Percentiles rank a stretch among this genome's conserved stretches.
Evolutionary conservation across 2,329 filamentous ascomycete genomes (phyloP).

Genomic region (Penicillium sp.): DNA sequence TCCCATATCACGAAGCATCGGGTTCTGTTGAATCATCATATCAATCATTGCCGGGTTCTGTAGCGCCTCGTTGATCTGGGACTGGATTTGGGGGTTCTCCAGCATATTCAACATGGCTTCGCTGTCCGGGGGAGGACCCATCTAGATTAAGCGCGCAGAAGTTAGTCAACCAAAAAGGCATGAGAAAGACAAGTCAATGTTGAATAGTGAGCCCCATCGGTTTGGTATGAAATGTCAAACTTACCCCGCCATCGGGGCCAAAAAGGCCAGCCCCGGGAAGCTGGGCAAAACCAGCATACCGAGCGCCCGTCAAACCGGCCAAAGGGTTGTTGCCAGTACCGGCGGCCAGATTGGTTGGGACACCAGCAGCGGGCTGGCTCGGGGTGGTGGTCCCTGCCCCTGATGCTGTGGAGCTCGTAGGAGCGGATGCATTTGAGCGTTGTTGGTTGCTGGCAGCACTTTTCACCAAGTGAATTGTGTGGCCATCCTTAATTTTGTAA

Average conservation of each 20-base stretch:
- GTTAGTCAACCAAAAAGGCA: slow-evolving; percentile 19
- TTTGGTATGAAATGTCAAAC: slow-evolving; percentile 43
- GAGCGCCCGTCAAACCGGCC: slow-evolving; percentile 85
- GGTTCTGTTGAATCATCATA: slow-evolving; percentile 91
- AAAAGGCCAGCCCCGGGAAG: slow-evolving; percentile 87
- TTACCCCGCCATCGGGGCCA: slow-evolving; percentile 89
- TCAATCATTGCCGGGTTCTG: slow-evolving; percentile 94
- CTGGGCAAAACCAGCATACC: slow-evolving; percentile 89
- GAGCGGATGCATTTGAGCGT: slow-evolving; percentile 59
- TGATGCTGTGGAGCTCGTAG: slow-evolving; percentile 46
- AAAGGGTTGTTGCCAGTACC: slow-evolving; percentile 80
- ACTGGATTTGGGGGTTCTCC: slow-evolving; percentile 81
- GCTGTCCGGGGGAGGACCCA: slow-evolving; percentile 82
- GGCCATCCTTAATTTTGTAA: slow-evolving; percentile 95
- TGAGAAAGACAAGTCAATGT: neutral
- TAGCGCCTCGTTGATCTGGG: slow-evolving; percentile 90
- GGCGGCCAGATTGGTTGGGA: slow-evolving; percentile 54
- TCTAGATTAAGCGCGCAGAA: slow-evolving; percentile 56
- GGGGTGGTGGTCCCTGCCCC: slow-evolving; percentile 38
- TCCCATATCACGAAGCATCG: slow-evolving; percentile 71
- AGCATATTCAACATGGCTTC: slow-evolving; percentile 85
- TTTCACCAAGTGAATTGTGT: slow-evolving; percentile 96
- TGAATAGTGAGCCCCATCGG: neutral
- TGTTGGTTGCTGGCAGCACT: slow-evolving; percentile 82
- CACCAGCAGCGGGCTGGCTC: slow-evolving; percentile 41